Conservation (phyloP, 345 rosid species). For the Eucalyptus fibrosa region DNA sequence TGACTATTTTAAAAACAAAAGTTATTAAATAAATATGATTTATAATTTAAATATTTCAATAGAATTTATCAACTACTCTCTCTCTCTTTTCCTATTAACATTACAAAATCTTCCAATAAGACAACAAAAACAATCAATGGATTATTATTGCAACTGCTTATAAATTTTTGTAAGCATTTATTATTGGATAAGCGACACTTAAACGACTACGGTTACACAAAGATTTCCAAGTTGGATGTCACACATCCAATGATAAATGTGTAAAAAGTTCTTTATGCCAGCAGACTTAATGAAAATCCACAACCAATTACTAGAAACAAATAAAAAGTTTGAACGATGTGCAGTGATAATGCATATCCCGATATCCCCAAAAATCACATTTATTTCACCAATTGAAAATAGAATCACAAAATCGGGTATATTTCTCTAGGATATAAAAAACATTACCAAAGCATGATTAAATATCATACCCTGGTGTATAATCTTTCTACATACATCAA, state of each 20-base stretch:
- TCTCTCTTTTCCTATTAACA: neutral
- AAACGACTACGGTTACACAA: too few species aligned
- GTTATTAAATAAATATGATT: too few species aligned
- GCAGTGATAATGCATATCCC: neutral
- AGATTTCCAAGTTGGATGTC: neutral
- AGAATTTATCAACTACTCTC: neutral
- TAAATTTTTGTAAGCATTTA: neutral
- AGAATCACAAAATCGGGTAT: neutral
- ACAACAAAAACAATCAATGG: neutral
- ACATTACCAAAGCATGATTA: neutral
- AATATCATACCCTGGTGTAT: neutral
- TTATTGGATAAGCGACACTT: neutral
- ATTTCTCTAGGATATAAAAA: neutral
- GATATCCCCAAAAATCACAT: neutral
- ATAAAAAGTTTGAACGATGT: neutral
- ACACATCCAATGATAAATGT: neutral
- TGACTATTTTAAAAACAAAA: too few species aligned
- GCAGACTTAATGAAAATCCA: neutral
- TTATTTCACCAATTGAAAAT: neutral
- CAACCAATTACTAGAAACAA: neutral
- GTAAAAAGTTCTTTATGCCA: neutral
- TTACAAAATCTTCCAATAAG: neutral
- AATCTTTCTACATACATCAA: neutral
- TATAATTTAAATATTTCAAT: too few species aligned
- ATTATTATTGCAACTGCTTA: neutral